Evolutionary conservation across 2,329 filamentous ascomycete species (phyloP), one percentile per base, ranked within the genome.

Genomic region (Aspergillus persii): DNA sequence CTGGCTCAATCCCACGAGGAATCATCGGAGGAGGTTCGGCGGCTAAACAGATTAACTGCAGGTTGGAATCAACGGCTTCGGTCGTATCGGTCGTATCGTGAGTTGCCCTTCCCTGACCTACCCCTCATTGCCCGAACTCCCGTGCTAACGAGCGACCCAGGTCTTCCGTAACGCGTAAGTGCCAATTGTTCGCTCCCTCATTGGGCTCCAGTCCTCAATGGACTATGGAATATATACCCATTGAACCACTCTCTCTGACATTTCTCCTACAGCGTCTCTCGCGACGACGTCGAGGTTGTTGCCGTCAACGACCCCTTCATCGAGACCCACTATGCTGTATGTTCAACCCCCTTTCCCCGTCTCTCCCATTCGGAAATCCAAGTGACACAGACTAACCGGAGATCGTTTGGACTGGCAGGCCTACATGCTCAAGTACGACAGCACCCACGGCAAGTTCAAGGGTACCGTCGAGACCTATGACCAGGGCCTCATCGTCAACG

Each of bases 341-440:
- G 92, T 90, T 41, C 18, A 23, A 23, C 18, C 18, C 18, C 18
- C 18, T 23, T 3, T 58, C 50, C 47, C 33, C 53, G 58, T 53
- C 56, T 8, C n/a, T 12, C 18, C 11, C 3, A 33, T 54, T 41
- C n/a, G 31, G 27, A 47, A 53, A 18, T 7, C 36, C 15, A 30
- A 29, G 36, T 39, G 8, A 15, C 44, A 39, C 41, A 53, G 30
- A 48, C 56, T 61, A 48, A 60, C 31, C 36, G 26, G 58, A 39
- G 18, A 56, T 56, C 27, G 23, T 26, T 11, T 12, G 50, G 9
- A 47, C 29, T 31, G 29, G 44, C 39, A 96, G 92, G 91, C 90
- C 78, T 98, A 98, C 89, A 98, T 98, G 95, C 90, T 99, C 84
- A 96, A 96, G 86, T 98, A 98, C 81, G 95, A 99, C 86, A 92